These are phyloP conservation scores for Paecilomyces sp. DNA, from an alignment of 2,329 filamentous ascomycete species.

Conservation along the genomic window DNA sequence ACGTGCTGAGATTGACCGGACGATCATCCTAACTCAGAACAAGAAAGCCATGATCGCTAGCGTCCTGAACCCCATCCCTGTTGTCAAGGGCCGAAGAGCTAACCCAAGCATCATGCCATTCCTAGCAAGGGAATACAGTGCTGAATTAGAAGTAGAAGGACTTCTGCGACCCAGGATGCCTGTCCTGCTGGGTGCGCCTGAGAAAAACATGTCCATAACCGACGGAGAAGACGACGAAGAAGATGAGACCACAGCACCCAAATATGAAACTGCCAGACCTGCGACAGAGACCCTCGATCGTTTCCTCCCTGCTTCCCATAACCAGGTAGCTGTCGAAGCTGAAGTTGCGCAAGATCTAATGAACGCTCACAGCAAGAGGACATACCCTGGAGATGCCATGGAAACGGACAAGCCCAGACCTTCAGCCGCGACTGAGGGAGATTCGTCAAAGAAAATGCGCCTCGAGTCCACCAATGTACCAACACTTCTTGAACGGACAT, in stretches of 20 bases:
- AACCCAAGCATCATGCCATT: constrained; percentile 75
- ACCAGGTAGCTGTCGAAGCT: background rate
- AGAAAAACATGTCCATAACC: constrained; percentile 15
- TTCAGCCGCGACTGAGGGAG: background rate
- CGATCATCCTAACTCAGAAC: constrained; percentile 63
- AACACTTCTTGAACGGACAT: background rate
- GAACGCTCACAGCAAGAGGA: background rate
- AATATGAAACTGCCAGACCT: constrained; percentile 6
- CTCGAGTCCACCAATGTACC: background rate
- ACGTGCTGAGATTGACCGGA: constrained; percentile 71
- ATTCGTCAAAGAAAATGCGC: background rate
- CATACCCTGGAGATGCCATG: background rate
- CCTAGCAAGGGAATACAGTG: constrained; percentile 58
- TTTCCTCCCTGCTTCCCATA: background rate
- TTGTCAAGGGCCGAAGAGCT: constrained; percentile 53
- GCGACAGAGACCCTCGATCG: background rate
- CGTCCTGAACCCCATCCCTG: constrained; percentile 67
- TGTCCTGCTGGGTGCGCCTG: constrained; percentile 25
- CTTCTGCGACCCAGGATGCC: constrained; percentile 52
- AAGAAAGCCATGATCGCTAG: constrained; percentile 72
- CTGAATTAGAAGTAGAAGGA: constrained; percentile 62
- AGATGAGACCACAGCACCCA: constrained; percentile 12
- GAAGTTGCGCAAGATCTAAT: background rate
- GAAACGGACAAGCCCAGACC: background rate
- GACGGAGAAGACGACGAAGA: constrained; percentile 23